Base-by-base conservation (phyloP, 352 stramenopile species). In the Phytophthora niederhauseri region DNA sequence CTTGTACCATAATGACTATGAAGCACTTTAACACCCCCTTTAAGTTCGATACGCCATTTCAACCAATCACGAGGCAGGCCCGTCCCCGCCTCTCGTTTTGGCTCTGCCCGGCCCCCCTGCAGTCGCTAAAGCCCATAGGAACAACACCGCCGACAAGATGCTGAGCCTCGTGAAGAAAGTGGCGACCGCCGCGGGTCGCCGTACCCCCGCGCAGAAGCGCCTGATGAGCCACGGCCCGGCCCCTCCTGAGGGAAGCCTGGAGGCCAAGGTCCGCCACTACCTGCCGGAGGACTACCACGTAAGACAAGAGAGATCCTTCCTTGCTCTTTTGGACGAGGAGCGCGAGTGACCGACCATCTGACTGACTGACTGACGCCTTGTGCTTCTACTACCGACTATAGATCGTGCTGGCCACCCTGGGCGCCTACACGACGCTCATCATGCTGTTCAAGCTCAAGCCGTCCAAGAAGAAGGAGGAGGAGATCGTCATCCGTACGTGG, bases 231-330 rank as follows among this genome's bases (percentile, higher is more conserved):
- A 91, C 68, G 84, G 77, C 57, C 66, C 84, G 63, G 61, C 89
- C 73, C 53, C 79, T 82, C 46, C 81, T 65, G 51, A 94, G 80
- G 66, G 89, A 51, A 77, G 87, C 48, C 84, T 96, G 26, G 89
- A 96, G 80, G 89, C 87, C 63, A 91, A 93, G 74, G 87, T 96
- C 70, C 89, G 89, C 82, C 80, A 84, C 50, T 86, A 92, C 61
- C 79, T 96, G 65, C 89, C 89, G 41, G 58, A 96, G 66, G 85
- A 96, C 77, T 92, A 96, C 81, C 85, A 96, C 75, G 89, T 96
- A 78, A 68, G 80, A 63, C 4, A 17, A 43, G 34, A 43, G 11
- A 43, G 12, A 43, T 43, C 34, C 34, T 14, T 43, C 34, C 34
- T 14, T 43, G 34, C 12, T 17, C 30, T 26, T 26, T 26, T 34